Conservation (phyloP, 352 stramenopile genomes). For the Phytophthora capsici region DNA sequence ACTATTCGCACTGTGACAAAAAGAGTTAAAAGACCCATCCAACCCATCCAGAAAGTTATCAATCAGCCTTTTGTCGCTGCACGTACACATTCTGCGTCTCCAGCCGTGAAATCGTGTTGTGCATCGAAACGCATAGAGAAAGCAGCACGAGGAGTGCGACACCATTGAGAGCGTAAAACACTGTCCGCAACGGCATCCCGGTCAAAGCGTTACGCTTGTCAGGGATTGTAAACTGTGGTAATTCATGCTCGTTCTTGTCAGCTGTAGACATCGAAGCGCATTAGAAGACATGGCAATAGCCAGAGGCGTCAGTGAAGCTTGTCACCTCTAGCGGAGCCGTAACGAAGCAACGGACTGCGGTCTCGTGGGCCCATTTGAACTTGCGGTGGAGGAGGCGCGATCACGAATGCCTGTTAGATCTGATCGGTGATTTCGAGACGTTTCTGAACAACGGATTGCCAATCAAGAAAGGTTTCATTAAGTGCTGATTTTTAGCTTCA, state of each 20-base stretch:
- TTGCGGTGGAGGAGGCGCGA: conserved; percentile 17
- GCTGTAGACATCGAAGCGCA: background rate
- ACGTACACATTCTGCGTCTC: conserved; percentile 38
- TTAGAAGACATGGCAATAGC: background rate
- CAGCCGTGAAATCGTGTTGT: conserved; percentile 69
- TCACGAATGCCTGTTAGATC: conserved; percentile 17
- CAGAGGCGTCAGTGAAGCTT: background rate
- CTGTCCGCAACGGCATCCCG: conserved; percentile 37
- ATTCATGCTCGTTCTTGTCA: conserved; percentile 13
- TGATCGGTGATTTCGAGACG: conserved; percentile 2
- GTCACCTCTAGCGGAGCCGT: conserved; percentile 55
- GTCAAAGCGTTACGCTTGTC: conserved; percentile 1
- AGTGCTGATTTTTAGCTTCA: background rate
- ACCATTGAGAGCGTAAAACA: conserved; percentile 69
- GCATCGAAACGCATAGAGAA: conserved; percentile 72
- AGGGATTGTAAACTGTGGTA: conserved; percentile 16
- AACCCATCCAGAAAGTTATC: background rate
- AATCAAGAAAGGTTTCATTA: conserved; percentile 5
- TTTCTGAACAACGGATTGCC: conserved; percentile 12
- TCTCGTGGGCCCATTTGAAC: conserved; percentile 39
- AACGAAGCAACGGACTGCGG: conserved; percentile 64
- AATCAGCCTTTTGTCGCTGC: background rate
- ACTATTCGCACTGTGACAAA: conserved; percentile 16
- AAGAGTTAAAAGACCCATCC: too few relatives aligned
- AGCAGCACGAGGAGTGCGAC: conserved; percentile 63